These are phyloP conservation scores for Entomortierella lignicola DNA, from an alignment of 192 early-diverging fungal species.

Conservation along the genomic window DNA sequence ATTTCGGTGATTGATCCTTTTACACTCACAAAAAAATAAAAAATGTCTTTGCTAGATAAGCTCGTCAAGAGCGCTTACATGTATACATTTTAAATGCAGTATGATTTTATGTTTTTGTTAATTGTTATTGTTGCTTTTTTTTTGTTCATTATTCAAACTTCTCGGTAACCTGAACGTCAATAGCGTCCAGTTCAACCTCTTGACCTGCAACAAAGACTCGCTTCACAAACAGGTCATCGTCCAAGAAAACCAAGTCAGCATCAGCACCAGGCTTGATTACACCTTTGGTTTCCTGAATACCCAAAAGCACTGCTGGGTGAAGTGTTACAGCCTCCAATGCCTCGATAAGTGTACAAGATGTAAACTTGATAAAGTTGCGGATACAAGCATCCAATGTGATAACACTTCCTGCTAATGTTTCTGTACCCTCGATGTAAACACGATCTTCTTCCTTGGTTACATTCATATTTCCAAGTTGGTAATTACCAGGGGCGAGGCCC, in stretches of 20 bases:
- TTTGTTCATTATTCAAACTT: conserved; percentile 38
- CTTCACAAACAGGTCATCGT: conserved; percentile 72
- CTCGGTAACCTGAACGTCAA: conserved; percentile 48
- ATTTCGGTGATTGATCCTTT: too few relatives aligned
- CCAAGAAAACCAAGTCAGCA: conserved; percentile 81
- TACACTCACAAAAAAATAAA: too few relatives aligned
- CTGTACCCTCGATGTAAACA: conserved; percentile 80
- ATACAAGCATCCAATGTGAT: conserved; percentile 79
- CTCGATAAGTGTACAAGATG: conserved; percentile 79
- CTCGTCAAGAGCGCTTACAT: too few relatives aligned
- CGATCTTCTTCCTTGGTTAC: conserved; percentile 71
- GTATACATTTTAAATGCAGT: too few relatives aligned
- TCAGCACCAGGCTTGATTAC: conserved; percentile 78
- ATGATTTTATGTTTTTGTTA: neutral
- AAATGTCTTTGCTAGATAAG: too few relatives aligned
- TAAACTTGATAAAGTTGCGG: conserved; percentile 82
- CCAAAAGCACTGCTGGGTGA: conserved; percentile 79
- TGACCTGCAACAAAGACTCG: conserved; percentile 78
- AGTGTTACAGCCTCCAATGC: conserved; percentile 85
- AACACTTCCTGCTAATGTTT: conserved; percentile 79
- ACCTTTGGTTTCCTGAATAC: conserved; percentile 78
- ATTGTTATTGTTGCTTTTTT: neutral
- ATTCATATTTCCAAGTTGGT: conserved; percentile 76
- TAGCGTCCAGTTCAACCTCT: conserved; percentile 61
- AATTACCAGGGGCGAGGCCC: conserved; percentile 75